Evolutionary conservation across 495 filamentous ascomycete species (phyloP).

Genomic region (Ramalina peruviana): DNA sequence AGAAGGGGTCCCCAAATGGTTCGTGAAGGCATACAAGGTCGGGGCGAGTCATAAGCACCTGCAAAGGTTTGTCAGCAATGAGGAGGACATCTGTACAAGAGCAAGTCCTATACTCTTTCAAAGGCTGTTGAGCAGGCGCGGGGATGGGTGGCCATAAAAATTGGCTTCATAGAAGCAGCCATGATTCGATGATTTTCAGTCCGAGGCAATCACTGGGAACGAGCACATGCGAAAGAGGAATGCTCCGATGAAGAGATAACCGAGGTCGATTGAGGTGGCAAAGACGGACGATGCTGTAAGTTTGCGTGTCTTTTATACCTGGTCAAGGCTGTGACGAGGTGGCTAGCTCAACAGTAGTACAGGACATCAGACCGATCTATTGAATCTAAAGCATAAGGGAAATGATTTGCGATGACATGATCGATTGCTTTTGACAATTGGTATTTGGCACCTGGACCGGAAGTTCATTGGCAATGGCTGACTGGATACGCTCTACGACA

Average conservation of each 20-base stretch:
- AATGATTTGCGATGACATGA: too few species aligned
- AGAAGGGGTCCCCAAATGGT: conserved; percentile 92
- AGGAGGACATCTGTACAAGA: not conserved
- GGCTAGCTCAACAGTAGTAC: too few species aligned
- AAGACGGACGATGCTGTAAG: not conserved
- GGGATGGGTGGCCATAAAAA: conserved; percentile 89
- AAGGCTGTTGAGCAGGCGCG: conserved; percentile 91
- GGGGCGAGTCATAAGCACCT: conserved; percentile 92
- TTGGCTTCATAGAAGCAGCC: conserved; percentile 50
- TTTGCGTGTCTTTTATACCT: too few species aligned
- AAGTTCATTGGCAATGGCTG: too few species aligned
- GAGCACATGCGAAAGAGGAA: not conserved
- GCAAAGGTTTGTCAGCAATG: conserved; percentile 1
- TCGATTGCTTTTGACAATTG: too few species aligned
- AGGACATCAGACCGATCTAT: too few species aligned
- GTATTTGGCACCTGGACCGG: too few species aligned
- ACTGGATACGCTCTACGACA: too few species aligned
- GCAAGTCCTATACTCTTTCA: conserved; percentile 51
- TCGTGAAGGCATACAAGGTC: conserved; percentile 81
- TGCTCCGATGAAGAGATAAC: not conserved
- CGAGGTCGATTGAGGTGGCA: not conserved
- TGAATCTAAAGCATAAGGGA: too few species aligned
- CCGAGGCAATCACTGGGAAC: not conserved
- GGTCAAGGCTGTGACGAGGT: too few species aligned
- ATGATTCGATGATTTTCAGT: conserved; percentile 26